Evolutionary conservation across 306 rosid genomes (phyloP).

Genomic region (Rosa lucieae): DNA sequence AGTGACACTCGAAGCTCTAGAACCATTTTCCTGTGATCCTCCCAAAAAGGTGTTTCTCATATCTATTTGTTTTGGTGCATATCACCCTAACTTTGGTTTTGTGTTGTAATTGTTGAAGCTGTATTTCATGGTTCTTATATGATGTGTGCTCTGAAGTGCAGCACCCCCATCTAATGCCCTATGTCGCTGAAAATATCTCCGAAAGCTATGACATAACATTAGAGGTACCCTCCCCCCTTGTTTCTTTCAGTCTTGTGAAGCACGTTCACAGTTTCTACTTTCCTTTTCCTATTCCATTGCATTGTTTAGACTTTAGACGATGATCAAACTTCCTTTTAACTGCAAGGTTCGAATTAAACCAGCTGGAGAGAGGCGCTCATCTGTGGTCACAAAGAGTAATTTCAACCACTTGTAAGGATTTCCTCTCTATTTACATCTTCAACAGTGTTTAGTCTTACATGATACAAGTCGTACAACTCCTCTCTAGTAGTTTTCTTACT

Average conservation of each 20-base stretch:
- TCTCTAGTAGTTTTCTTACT: neutral
- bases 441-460: neutral
- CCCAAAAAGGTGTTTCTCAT: slow-evolving; percentile 68
- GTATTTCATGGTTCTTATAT: slow-evolving; percentile 5
- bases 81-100: neutral
- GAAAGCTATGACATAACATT: slow-evolving; percentile 67
- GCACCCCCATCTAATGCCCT: slow-evolving; percentile 87
- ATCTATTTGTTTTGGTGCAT: slow-evolving; percentile 8
- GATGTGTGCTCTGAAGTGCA: slow-evolving; percentile 28
- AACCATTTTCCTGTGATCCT: slow-evolving; percentile 72
- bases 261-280: neutral
- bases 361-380: slow-evolving; percentile 50
- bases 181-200: slow-evolving; percentile 52
- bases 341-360: slow-evolving; percentile 78
- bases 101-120: neutral
- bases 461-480: neutral
- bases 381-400: slow-evolving; percentile 69
- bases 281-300: neutral
- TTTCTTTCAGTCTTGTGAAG: neutral
- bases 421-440: neutral
- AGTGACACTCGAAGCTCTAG: slow-evolving; percentile 88
- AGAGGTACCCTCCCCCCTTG: slow-evolving; percentile 52
- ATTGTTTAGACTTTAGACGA: slow-evolving; percentile 9
- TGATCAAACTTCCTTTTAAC: slow-evolving; percentile 19
- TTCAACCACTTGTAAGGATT: slow-evolving; percentile 80